Evolutionary conservation across 2,329 filamentous ascomycete species (phyloP), one percentile per base, ranked within the genome.

Genomic region (Cladosporium velox): DNA sequence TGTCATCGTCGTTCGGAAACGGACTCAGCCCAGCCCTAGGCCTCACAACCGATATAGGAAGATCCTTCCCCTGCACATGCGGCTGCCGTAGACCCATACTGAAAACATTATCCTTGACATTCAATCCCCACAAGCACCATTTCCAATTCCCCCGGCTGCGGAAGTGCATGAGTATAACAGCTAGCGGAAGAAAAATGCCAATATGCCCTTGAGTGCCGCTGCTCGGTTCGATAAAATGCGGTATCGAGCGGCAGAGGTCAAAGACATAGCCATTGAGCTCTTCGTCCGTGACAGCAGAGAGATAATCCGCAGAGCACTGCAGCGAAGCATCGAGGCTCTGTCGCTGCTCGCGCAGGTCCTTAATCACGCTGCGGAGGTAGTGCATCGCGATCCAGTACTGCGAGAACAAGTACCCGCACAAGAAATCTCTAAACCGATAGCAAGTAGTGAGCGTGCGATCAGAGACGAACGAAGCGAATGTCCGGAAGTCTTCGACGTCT

Each of bases 361-460:
- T 65, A 21, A 72, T 67, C 4, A 66, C 69, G 18, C 63, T 68
- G 26, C 74, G 71, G 15, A 77, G 65, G 60, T 70, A 72, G 64
- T 73, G 71, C 69, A 75, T 72, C 14, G 69, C 69, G 15, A 73
- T 67, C 75, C 75, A 76, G 64, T 75, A 76, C 21, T 73, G 67
- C n/a, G 67, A 71, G 28, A 71, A 61, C 18, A 77, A 61, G 47
- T 76, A 77, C 11, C 68, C 72, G 28, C 70, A 66, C 49, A 72
- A 67, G 66, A 77, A 77, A 51, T 66, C 70, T 1, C 68, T 64
- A 63, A 77, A 77, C 18, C 64, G 65, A 66, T 69, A 75, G 10
- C 69, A 72, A 28, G 72, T 66, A 4, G 66, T 55, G 28, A 77
- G 67, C 4, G 72, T 72, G 26, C 71, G 70, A 58, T 76, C 72